Evolutionary conservation across 306 rosid genomes (phyloP).

Genomic region (Arachis stenosperma): DNA sequence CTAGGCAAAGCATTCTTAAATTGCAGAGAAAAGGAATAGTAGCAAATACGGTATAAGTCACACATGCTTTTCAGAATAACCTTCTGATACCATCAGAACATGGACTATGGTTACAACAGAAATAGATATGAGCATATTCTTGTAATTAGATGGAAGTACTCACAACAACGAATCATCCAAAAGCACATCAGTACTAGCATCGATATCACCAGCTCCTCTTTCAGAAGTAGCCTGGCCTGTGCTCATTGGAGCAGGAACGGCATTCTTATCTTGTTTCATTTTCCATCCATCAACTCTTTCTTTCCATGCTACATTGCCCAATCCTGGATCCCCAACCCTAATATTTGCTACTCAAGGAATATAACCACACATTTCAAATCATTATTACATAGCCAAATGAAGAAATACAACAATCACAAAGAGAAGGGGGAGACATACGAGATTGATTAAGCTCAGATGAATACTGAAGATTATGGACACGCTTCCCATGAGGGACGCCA

Average conservation of each 20-base stretch:
- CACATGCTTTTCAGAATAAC: not conserved
- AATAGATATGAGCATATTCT: slow-evolving; percentile 27
- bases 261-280: slow-evolving; percentile 94
- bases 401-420: slow-evolving; percentile 32
- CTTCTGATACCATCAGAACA: slow-evolving; percentile 18
- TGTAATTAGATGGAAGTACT: slow-evolving; percentile 39
- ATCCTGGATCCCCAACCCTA: slow-evolving; percentile 75
- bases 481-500: slow-evolving; percentile 68
- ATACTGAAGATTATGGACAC: slow-evolving; percentile 65
- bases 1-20: slow-evolving; percentile 19
- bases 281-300: slow-evolving; percentile 99
- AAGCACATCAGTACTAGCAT: slow-evolving; percentile 90
- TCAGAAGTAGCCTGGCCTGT: slow-evolving; percentile 89
- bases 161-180: slow-evolving; percentile 87
- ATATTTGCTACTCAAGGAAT: slow-evolving; percentile 64
- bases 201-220: slow-evolving; percentile 94
- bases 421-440: slow-evolving; percentile 49
- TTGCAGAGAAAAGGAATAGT: not conserved
- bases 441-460: slow-evolving; percentile 80
- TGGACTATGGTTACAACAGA: slow-evolving; percentile 25
- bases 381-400: slow-evolving; percentile 27
- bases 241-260: slow-evolving; percentile 83
- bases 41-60: slow-evolving; percentile 10
- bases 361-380: slow-evolving; percentile 37
- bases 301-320: slow-evolving; percentile 98